Evolutionary conservation across 179 eudicot species (phyloP).

Genomic region (Heliamphora pulchella): DNA sequence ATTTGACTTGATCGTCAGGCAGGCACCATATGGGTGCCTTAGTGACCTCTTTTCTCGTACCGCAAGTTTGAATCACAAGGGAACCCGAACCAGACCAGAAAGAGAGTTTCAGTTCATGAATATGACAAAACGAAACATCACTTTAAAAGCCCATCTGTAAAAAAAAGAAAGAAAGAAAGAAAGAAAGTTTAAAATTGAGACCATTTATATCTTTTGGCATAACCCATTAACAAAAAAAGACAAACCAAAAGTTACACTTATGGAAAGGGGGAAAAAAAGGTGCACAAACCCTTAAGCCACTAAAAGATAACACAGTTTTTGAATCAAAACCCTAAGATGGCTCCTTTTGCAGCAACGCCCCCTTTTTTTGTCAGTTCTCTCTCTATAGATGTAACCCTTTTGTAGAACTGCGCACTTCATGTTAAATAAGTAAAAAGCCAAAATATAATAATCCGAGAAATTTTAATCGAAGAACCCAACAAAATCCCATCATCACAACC

Average conservation of each 20-base stretch:
- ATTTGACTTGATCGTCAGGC: too few species aligned
- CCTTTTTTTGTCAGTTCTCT: constrained; percentile 20
- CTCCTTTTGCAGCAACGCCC: constrained; percentile 15
- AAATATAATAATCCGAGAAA: neutral
- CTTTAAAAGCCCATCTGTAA: neutral
- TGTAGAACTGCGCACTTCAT: neutral
- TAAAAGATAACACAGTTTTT: constrained; percentile 11
- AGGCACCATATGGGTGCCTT: too few species aligned
- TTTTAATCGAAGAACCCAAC: constrained; percentile 7
- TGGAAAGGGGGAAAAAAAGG: constrained; percentile 1
- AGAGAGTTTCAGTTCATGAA: too few species aligned
- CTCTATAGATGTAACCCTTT: constrained; percentile 13
- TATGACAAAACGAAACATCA: neutral
- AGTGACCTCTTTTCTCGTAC: too few species aligned
- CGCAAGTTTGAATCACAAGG: too few species aligned
- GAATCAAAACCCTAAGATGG: constrained; percentile 10
- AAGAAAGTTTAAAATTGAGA: too few species aligned
- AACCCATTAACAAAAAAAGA: constrained; percentile 2
- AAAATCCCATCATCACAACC: neutral
- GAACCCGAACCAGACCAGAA: too few species aligned
- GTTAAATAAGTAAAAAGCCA: constrained; percentile 4
- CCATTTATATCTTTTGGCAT: neutral
- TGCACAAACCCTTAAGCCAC: constrained; percentile 16
- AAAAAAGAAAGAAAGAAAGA: too few species aligned
- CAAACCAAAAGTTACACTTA: neutral